These are phyloP conservation scores for Cucurbitaria berberidis DNA, from an alignment of 2,329 filamentous ascomycete species.

Conservation along the genomic window DNA sequence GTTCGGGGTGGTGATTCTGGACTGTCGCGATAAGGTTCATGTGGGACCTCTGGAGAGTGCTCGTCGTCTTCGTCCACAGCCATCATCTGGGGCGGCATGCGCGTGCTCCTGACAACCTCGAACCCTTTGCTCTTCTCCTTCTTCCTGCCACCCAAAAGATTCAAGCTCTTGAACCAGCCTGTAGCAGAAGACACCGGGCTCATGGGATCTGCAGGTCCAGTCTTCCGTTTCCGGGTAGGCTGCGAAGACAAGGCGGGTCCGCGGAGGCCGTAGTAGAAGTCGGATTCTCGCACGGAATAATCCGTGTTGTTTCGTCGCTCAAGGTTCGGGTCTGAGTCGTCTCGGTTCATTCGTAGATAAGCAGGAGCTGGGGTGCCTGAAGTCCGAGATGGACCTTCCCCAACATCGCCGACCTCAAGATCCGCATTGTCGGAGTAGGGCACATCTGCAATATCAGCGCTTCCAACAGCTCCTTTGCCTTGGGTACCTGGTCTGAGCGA, in stretches of 20 bases:
- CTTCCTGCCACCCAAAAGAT: conserved; percentile 78
- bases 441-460: conserved; percentile 55
- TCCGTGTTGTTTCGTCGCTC: conserved; percentile 70
- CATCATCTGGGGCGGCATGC: conserved; percentile 78
- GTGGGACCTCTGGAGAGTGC: conserved; percentile 41
- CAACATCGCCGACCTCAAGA: conserved; percentile 39
- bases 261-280: conserved; percentile 94
- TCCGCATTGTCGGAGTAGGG: conserved; percentile 55
- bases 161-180: conserved; percentile 76
- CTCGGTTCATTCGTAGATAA: conserved; percentile 57
- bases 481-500: conserved; percentile 55
- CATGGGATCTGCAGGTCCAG: conserved; percentile 92
- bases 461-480: conserved; percentile 52
- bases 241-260: conserved; percentile 84
- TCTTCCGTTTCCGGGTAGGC: conserved; percentile 84
- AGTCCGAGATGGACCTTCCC: conserved; percentile 43
- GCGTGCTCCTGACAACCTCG: conserved; percentile 89
- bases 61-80: conserved; percentile 66
- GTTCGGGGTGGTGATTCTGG: conserved; percentile 44
- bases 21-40: conserved; percentile 62
- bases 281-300: conserved; percentile 91
- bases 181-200: conserved; percentile 87
- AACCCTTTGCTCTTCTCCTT: conserved; percentile 97
- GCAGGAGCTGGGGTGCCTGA: conserved; percentile 52
- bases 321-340: conserved; percentile 61